Evolutionary conservation across 176 grass and related monocot genomes (phyloP).

Genomic region (Oryza brachyantha): DNA sequence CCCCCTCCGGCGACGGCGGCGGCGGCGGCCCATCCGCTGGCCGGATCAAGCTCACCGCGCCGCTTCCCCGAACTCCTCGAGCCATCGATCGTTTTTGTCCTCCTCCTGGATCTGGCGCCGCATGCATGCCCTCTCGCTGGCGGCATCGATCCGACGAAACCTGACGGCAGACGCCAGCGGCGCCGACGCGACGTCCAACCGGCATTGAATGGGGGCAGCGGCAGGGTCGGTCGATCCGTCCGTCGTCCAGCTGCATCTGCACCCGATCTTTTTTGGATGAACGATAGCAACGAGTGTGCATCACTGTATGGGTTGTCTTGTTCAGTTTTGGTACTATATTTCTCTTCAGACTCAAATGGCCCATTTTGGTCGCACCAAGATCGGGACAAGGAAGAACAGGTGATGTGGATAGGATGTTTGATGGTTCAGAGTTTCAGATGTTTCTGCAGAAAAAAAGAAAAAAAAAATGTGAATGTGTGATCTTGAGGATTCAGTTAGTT

Average conservation of each 20-base stretch:
- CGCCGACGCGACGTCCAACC: neutral
- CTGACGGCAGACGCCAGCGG: neutral
- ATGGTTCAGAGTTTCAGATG: neutral
- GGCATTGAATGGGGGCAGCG: neutral
- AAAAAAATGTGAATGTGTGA: too few species aligned
- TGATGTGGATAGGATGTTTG: neutral
- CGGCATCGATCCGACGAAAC: neutral
- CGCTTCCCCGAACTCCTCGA: neutral
- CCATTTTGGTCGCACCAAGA: neutral
- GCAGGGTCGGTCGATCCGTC: neutral
- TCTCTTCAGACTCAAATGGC: neutral
- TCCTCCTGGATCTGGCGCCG: neutral
- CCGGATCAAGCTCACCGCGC: too few species aligned
- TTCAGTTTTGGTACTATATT: neutral
- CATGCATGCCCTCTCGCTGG: neutral
- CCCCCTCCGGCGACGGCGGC: neutral
- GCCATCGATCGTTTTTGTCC: neutral
- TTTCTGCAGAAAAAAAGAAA: neutral
- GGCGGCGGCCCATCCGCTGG: neutral
- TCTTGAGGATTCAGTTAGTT: too few species aligned
- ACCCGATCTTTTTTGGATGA: neutral
- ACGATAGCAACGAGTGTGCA: neutral
- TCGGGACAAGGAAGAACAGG: neutral
- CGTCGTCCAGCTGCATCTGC: neutral
- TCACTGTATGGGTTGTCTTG: neutral